A percentile compares a stretch with the other conserved stretches of the same genome.
These are phyloP conservation scores for Trichosporon sp. DNA, from an alignment of 1,284 basidiomycete species.

Conservation along the genomic window DNA sequence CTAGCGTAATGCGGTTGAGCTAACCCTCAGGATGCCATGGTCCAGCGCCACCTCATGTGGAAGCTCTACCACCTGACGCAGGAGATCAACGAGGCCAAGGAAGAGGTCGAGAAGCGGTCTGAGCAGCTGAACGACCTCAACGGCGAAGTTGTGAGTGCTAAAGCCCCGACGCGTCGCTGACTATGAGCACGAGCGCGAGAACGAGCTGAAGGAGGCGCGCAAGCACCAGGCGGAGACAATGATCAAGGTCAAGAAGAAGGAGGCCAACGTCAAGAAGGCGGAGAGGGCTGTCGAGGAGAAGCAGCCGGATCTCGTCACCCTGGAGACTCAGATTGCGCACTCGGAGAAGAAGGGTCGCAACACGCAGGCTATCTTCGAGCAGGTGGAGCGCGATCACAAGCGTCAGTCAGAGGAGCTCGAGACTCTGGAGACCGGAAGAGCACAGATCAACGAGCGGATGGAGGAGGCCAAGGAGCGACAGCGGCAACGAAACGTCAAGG, in stretches of 20 bases:
- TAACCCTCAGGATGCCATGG: slow-evolving; percentile 68
- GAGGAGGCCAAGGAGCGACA: slow-evolving; percentile 79
- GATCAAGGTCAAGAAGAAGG: slow-evolving; percentile 71
- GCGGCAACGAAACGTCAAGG: slow-evolving; percentile 66
- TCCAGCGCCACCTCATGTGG: slow-evolving; percentile 82
- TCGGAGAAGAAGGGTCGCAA: slow-evolving; percentile 75
- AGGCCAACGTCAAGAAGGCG: slow-evolving; percentile 75
- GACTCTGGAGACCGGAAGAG: slow-evolving; percentile 67
- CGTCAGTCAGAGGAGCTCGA: slow-evolving; percentile 68
- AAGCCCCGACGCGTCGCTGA: background rate
- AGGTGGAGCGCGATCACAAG: slow-evolving; percentile 69
- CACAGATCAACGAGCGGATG: slow-evolving; percentile 69
- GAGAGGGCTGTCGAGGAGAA: slow-evolving; percentile 82
- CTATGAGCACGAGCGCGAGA: slow-evolving; percentile 60
- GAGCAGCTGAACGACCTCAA: slow-evolving; percentile 69
- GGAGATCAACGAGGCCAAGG: slow-evolving; percentile 71
- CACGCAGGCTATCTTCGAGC: slow-evolving; percentile 66
- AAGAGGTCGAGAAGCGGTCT: slow-evolving; percentile 71
- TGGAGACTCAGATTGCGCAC: slow-evolving; percentile 86
- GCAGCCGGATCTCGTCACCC: slow-evolving; percentile 77
- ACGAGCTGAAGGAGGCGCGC: slow-evolving; percentile 73
- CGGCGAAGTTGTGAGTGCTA: slow-evolving; percentile 63
- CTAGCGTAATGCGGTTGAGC: slow-evolving; percentile 24
- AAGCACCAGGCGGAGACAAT: slow-evolving; percentile 77
- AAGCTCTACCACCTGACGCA: slow-evolving; percentile 88